Conservation (phyloP, 148 eudicot species). For the Polygonum maritimum region DNA sequence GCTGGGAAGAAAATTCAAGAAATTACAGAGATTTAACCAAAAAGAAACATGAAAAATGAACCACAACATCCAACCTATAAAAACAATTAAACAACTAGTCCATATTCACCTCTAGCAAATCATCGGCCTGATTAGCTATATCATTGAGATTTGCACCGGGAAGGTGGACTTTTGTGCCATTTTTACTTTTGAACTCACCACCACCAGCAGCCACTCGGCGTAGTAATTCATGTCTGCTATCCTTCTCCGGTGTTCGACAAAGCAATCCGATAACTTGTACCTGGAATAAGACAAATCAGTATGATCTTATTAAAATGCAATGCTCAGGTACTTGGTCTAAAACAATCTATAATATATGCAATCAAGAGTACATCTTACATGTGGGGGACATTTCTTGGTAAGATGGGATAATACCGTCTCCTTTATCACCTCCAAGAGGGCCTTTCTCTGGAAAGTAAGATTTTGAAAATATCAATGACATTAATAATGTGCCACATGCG, state of each 20-base stretch:
- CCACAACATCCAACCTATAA: neutral
- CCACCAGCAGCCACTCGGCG: conserved; percentile 95
- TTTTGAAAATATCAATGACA: neutral
- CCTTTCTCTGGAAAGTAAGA: conserved; percentile 55
- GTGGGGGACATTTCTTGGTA: conserved; percentile 95
- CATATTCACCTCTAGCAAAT: conserved; percentile 59
- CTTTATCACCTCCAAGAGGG: conserved; percentile 88
- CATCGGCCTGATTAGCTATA: conserved; percentile 97
- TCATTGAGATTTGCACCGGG: conserved; percentile 92
- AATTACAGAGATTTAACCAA: neutral
- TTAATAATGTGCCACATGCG: neutral
- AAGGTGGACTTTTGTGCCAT: conserved; percentile 85
- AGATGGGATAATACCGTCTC: conserved; percentile 94
- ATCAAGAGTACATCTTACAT: conserved; percentile 35
- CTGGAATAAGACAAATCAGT: conserved; percentile 18
- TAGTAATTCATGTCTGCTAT: conserved; percentile 83
- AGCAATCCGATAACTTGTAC: conserved; percentile 94
- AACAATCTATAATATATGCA: neutral
- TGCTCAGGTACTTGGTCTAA: neutral
- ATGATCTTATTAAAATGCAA: neutral
- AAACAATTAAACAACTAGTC: neutral
- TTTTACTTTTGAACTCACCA: conserved; percentile 69
- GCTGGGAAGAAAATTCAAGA: neutral
- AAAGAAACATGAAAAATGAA: neutral
- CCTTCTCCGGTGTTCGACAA: conserved; percentile 85